A percentile compares a stretch with the other conserved stretches of the same genome.
Conservation (phyloP, 768 basidiomycete genomes). For the Naganishia randhawae region DNA sequence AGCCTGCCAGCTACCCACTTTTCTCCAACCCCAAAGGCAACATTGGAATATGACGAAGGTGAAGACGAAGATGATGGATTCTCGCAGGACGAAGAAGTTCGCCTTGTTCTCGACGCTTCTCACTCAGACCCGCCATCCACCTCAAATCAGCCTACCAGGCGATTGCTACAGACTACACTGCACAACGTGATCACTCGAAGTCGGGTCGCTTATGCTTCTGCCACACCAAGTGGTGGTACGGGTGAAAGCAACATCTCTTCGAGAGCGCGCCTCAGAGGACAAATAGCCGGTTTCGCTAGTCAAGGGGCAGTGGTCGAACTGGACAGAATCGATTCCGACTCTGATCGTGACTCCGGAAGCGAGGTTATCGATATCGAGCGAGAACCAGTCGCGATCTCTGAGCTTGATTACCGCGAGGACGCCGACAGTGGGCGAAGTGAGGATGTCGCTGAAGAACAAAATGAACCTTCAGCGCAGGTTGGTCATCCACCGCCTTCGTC, state of each 20-base stretch:
- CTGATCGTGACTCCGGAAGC: not conserved
- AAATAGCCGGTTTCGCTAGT: constrained; percentile 59
- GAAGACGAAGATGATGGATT: constrained; percentile 3
- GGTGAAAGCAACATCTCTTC: not conserved
- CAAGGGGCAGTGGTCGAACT: constrained; percentile 50
- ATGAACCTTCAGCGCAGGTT: not conserved
- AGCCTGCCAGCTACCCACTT: constrained; percentile 17
- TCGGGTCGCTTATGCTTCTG: not conserved
- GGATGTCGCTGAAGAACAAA: not conserved
- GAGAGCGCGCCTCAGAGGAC: constrained; percentile 53
- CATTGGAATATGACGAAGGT: constrained; percentile 28
- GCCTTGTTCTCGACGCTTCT: not conserved
- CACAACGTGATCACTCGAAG: constrained; percentile 52
- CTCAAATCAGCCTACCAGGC: constrained; percentile 53
- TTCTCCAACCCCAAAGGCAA: constrained; percentile 9
- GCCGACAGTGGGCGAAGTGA: not conserved
- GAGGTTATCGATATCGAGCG: not conserved
- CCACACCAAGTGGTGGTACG: not conserved
- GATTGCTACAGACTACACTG: constrained; percentile 57
- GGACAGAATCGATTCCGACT: constrained; percentile 15
- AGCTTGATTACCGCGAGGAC: not conserved
- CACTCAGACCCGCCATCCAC: not conserved
- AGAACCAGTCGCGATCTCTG: not conserved
- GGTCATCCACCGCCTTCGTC: not conserved
- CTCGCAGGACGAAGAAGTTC: constrained; percentile 15